Evolutionary conservation across 441 rosid genomes (phyloP), one percentile per base, ranked within the genome.

Genomic region (Syzygium malaccense): DNA sequence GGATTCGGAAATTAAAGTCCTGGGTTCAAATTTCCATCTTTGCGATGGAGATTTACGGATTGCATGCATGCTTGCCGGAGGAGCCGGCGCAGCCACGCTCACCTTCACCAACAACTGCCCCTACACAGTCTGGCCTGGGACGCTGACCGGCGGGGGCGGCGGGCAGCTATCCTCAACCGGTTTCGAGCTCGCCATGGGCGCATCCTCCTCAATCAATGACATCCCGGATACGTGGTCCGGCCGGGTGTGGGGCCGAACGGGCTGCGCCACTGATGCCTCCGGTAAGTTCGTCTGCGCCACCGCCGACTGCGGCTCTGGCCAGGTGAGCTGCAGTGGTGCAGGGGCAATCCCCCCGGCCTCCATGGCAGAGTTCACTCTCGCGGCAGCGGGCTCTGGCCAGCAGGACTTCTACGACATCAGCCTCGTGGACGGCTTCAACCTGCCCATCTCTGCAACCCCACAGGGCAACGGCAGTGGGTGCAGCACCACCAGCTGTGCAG

Each of bases 281-380:
- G 89, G 92, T 1, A 88, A 55, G 54, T 89, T 91, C 83, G 41
- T 60, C 7, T 93, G 95, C 30, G 58, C 80, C 85, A 91, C 94
- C 14, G 95, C 85, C 0, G 93, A 93, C 86, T 92, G 95, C 28
- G 93, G 86, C 15, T 91, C 93, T 4, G 91, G 92, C 37, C 84
- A 85, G 13, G 57, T 93, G 25, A 54, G 86, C 23, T 94, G 95
- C 90, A 87, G 86, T 9, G 93, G 93, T 4, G 90, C 89, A 5
- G 94, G 95, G 7, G 94, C 71, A 2, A 85, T 8, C 58, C 92
- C 95, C 14, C 94, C 95, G 0, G 95, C 91, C 3, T 78, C 95
- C 5, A 87, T 93, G 0, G 91, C 75, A 3, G 93, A 93, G 79
- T 88, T 93, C 91, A 58, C 66, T 58, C 66, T 58, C 15, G 3